Base-by-base conservation (phyloP, 1,284 basidiomycete species). In the Heimioporus punctisporus region DNA sequence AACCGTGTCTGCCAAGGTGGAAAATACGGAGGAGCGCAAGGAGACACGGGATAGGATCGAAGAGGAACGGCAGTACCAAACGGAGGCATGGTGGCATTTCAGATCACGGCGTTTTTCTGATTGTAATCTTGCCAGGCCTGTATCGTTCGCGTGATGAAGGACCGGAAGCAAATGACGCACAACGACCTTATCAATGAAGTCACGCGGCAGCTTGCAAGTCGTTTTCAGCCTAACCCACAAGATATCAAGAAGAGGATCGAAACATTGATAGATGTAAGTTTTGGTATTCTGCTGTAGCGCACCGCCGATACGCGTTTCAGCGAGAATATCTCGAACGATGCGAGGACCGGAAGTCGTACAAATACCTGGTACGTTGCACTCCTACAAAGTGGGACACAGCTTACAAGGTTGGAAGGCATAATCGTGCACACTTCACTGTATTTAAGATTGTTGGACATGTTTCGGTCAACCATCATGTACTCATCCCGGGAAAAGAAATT, bases 111-210 rank as follows among this genome's bases (percentile, higher is more conserved):
- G n/a, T n/a, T n/a, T n/a, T n/a, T n/a, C n/a, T n/a, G n/a, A n/a
- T n/a, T n/a, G n/a, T 56, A 50, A 58, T 30, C 17, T 41, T 43
- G 26, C 46, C 61, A 97, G 94, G 96, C 96, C 3, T 98, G 94
- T 66, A 92, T 99, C 57, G 97, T 99, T 25, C 88, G 97, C 40
- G 89, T 98, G 39, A 99, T 99, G 97, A 99, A 99, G 76, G 90
- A 95, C 68, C 79, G 96, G 57, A 98, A 98, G 72, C 83, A 84
- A 53, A 88, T 98, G 84, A 74, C 79, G 8, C 95, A 98, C 69
- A 93, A 89, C 58, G 95, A 97, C 56, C 81, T 99, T 19, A 82
- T 98, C 53, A 90, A 90, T 62, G 96, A 99, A 72, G 94, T 95
- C 26, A 93, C 93, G 39, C 83, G 86, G 19, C 97, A 98, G 67